Evolutionary conservation across 2,329 filamentous ascomycete species (phyloP).

Genomic region (Talaromyces islandicus): DNA sequence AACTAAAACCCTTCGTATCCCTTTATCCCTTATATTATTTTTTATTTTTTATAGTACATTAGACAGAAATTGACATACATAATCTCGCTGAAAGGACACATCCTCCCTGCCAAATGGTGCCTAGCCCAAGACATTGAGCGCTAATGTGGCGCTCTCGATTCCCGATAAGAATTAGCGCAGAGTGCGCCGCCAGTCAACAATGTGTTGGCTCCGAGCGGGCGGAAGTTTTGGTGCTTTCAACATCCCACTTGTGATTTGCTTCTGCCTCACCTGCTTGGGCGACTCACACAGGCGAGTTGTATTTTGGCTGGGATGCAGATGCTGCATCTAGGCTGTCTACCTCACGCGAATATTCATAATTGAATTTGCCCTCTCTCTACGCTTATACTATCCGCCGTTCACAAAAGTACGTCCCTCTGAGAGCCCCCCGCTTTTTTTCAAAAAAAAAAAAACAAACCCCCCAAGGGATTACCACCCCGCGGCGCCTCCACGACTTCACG

Average conservation of each 20-base stretch:
- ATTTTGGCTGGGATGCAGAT: constrained; percentile 21
- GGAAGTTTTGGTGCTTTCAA: constrained; percentile 12
- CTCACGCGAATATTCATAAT: constrained; percentile 4
- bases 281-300: constrained; percentile 13
- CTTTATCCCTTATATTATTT: not conserved
- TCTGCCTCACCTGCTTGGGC: constrained; percentile 11
- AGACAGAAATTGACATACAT: not conserved
- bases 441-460: not conserved
- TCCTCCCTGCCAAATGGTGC: not conserved
- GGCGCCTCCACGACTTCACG: constrained; percentile 12
- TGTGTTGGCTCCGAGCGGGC: constrained; percentile 1
- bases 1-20: not conserved
- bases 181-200: constrained; percentile 6
- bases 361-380: not conserved
- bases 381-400: not conserved
- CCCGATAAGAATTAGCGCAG: constrained; percentile 8
- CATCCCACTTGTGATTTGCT: constrained; percentile 12
- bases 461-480: constrained; percentile 2
- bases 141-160: not conserved
- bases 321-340: constrained; percentile 15
- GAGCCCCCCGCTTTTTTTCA: not conserved
- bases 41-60: not conserved
- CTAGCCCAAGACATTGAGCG: not conserved
- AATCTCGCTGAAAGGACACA: not conserved
- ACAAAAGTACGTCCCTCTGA: not conserved